Conservation (phyloP, 139 green algal genomes). For the Limnomonas spitsbergensis region DNA sequence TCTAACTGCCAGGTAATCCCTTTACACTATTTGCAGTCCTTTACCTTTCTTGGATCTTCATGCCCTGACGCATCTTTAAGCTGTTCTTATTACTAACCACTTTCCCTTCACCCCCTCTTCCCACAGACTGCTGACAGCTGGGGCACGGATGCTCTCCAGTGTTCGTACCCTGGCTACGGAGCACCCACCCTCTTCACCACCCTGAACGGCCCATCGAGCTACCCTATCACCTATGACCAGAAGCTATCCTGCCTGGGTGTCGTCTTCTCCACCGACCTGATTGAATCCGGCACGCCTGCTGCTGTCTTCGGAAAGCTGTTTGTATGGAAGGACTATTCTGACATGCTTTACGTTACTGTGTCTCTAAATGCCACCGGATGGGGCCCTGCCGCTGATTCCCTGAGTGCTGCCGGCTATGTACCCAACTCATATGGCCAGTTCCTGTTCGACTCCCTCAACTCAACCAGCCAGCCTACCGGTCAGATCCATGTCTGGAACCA, state of each 20-base stretch:
- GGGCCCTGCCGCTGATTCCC: neutral
- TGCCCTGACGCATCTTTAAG: neutral
- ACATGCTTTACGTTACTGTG: conserved; percentile 11
- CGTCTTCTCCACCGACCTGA: neutral
- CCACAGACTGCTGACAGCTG: conserved; percentile 15
- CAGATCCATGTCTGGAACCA: neutral
- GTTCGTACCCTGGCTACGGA: conserved; percentile 8
- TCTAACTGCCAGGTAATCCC: neutral
- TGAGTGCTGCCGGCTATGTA: neutral
- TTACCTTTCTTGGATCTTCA: neutral
- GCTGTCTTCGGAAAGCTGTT: neutral
- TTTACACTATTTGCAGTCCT: neutral
- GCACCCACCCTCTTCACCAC: conserved; percentile 1
- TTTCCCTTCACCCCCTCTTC: neutral
- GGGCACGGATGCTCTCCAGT: conserved; percentile 10
- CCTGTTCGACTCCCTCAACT: neutral
- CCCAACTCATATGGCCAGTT: neutral
- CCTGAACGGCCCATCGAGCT: neutral
- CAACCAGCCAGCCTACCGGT: neutral
- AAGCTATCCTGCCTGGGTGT: neutral
- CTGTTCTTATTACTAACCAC: neutral
- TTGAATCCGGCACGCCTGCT: neutral
- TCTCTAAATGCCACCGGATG: conserved; percentile 11
- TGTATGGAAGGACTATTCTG: conserved; percentile 19
- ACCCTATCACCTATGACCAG: conserved; percentile 19